A percentile compares a stretch with the other conserved stretches of the same genome.
phyloP scores from a whole-genome alignment of 2,329 filamentous ascomycete genomes.

The Botrytis paeoniae region DNA sequence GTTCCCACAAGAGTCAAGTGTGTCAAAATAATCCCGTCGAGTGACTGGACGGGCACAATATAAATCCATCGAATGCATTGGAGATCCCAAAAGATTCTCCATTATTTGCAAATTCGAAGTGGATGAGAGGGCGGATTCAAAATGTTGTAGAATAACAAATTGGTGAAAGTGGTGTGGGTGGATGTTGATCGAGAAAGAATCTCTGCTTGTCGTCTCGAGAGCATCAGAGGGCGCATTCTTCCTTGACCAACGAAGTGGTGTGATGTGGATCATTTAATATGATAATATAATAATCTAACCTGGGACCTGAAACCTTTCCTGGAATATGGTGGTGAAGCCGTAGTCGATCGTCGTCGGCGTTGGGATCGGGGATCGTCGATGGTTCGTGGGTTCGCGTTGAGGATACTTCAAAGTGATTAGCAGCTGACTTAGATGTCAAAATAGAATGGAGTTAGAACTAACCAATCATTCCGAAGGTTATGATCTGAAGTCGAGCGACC shows the following conservation, averaged over 20 bases:
- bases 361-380: background rate
- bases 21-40: conserved; percentile 1
- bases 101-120: background rate
- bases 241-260: conserved; percentile 8
- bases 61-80: conserved; percentile 7
- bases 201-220: conserved; percentile 16
- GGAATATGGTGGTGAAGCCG: conserved; percentile 7
- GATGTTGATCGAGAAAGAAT: conserved; percentile 10
- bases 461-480: background rate
- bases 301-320: conserved; percentile 17
- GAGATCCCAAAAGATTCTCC: conserved; percentile 13
- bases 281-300: conserved; percentile 6
- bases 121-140: background rate
- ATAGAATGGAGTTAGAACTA: background rate
- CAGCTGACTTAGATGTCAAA: background rate
- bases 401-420: background rate
- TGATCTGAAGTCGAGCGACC: background rate
- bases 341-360: background rate
- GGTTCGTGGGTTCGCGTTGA: background rate
- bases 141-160: background rate
- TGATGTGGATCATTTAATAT: background rate
- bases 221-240: conserved; percentile 14
- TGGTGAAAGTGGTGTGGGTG: background rate
- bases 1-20: background rate
- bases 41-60: conserved; percentile 9